A percentile compares a stretch with the other conserved stretches of the same genome.
Conservation (phyloP, 257 asterid genomes). For the Capsicum baccatum region DNA sequence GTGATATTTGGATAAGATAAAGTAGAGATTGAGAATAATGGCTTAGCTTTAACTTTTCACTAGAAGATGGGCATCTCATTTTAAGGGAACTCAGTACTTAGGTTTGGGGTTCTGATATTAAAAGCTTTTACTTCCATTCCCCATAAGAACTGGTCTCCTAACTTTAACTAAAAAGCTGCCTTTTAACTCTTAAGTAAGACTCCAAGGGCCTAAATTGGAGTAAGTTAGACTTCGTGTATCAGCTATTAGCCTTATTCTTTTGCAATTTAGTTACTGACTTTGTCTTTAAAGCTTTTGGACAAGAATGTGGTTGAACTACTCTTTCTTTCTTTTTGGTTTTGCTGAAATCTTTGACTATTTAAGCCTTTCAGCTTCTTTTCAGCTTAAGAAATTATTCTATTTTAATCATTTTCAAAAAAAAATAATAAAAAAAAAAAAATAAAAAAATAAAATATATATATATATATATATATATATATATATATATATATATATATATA, state of each 20-base stretch:
- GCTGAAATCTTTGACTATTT: neutral
- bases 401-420: neutral
- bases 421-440: too few species aligned
- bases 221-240: neutral
- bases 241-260: neutral
- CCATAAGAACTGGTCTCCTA: neutral
- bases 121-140: neutral
- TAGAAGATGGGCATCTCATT: constrained; percentile 12
- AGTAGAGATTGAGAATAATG: neutral
- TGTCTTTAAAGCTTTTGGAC: constrained; percentile 11
- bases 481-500: neutral
- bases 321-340: neutral
- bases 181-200: neutral
- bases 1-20: neutral
- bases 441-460: too few species aligned
- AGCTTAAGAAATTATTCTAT: constrained; percentile 12
- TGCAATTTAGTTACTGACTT: neutral
- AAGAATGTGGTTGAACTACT: neutral
- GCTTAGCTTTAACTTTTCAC: neutral
- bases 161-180: neutral
- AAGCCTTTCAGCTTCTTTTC: constrained; percentile 16
- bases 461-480: neutral
- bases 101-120: constrained; percentile 17
- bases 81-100: constrained; percentile 18
- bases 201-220: neutral